Conservation (phyloP, 148 eudicot genomes). For the Polygonum aviculare region DNA sequence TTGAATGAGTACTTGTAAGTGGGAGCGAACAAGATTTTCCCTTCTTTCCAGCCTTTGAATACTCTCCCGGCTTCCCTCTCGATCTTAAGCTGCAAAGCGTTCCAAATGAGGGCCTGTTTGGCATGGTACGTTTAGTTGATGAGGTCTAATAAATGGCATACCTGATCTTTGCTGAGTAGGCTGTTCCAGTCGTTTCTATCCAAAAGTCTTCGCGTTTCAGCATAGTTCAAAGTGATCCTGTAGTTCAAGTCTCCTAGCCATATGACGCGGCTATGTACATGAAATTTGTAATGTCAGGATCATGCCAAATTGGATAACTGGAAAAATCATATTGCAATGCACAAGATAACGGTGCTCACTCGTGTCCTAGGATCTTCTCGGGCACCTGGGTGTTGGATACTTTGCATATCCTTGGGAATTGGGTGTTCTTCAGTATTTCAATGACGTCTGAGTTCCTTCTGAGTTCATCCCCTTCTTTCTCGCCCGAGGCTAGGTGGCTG, state of each 20-base stretch:
- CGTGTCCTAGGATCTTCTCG: slow-evolving; percentile 36
- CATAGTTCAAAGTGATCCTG: slow-evolving; percentile 23
- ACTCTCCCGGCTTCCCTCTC: slow-evolving; percentile 31
- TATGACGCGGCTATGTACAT: slow-evolving; percentile 23
- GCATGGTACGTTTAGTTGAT: not conserved
- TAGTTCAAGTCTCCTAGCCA: slow-evolving; percentile 45
- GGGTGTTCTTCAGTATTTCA: slow-evolving; percentile 35
- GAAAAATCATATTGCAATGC: not conserved
- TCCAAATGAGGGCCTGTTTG: not conserved
- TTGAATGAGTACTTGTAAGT: slow-evolving; percentile 44
- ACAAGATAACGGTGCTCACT: slow-evolving; percentile 22
- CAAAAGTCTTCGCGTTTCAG: slow-evolving; percentile 22
- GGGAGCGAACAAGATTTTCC: slow-evolving; percentile 38
- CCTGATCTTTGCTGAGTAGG: slow-evolving; percentile 13
- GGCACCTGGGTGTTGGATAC: slow-evolving; percentile 27
- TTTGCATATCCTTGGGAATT: slow-evolving; percentile 19
- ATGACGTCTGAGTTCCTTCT: slow-evolving; percentile 34
- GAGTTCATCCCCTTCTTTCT: slow-evolving; percentile 44
- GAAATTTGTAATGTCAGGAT: slow-evolving; percentile 1
- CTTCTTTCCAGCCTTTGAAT: slow-evolving; percentile 51
- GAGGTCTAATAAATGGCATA: not conserved
- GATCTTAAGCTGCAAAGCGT: not conserved
- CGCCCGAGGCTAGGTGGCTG: slow-evolving; percentile 56
- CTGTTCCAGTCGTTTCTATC: slow-evolving; percentile 9
- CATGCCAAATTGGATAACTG: not conserved